Evolutionary conservation across 2,329 filamentous ascomycete species (phyloP), one percentile per base, ranked within the genome.

Genomic region (Macrophomina tecta): DNA sequence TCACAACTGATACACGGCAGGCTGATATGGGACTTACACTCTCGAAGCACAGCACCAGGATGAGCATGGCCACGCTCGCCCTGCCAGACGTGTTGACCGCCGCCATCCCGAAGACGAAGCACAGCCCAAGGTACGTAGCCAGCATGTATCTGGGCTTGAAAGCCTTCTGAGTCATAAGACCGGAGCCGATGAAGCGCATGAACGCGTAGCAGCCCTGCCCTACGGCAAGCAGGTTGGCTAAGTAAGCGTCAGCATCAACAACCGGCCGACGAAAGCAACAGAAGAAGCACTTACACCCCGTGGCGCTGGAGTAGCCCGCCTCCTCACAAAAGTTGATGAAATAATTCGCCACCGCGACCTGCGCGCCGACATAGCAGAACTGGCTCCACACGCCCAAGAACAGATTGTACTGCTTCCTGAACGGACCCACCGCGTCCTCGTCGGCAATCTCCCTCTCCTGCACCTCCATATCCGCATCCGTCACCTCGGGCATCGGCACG

Each of bases 401-500:
- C 32, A 66, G 11, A 55, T 69, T 69, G 45, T 72, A 72, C 67
- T 70, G 69, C 51, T 70, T 70, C 18, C 55, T 40, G n/a, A 71
- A 67, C n/a, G 70, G 67, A 12, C 40, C 49, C 18, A 46, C 18
- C 16, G 34, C 36, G 18, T 14, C 30, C 56, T 8, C 34, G 8
- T 56, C 67, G 30, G 28, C 38, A 6, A 60, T 66, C 45, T 66
- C 56, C 38, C 48, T 36, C 64, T 68, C 67, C 49, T 68, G 67
- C 2, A 48, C 18, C n/a, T 87, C 84, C 6, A 90, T 77, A 68
- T 89, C 86, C n/a, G 83, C 82, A 70, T 89, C 86, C 1, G 86
- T 86, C 1, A 86, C 87, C 76, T 89, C 87, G 0, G 87, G 87
- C 1, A 90, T 79, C 2, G 86, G 87, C 1, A 89, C 77, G 70